Evolutionary conservation across 148 eudicot species (phyloP).

Genomic region (Cornus kousa): DNA sequence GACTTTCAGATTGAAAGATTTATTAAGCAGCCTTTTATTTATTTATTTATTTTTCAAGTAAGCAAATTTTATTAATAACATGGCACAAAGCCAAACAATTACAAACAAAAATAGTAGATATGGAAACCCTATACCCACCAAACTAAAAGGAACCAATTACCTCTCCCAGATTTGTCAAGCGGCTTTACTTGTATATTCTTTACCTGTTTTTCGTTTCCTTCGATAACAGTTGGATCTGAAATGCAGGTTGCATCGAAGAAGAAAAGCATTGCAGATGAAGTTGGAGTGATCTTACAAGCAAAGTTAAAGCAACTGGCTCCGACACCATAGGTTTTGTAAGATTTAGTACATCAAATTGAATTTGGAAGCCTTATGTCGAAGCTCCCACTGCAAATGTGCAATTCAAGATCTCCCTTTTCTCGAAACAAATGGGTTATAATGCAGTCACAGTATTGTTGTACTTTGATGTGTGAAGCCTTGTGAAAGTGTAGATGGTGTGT

Average conservation of each 20-base stretch:
- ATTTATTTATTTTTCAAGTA: too few relatives aligned
- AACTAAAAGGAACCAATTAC: too few relatives aligned
- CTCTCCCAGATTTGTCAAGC: background rate
- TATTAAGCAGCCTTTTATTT: background rate
- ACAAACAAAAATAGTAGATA: too few relatives aligned
- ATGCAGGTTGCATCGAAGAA: conserved; percentile 81
- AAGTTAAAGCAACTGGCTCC: conserved; percentile 73
- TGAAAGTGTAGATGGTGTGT: background rate
- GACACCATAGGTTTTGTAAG: conserved; percentile 27
- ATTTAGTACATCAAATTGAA: background rate
- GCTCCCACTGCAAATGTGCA: background rate
- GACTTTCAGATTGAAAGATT: background rate
- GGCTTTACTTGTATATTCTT: background rate
- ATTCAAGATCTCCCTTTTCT: background rate
- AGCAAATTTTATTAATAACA: too few relatives aligned
- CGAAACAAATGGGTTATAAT: background rate
- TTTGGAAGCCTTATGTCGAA: background rate
- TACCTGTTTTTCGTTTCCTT: background rate
- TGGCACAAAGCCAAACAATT: too few relatives aligned
- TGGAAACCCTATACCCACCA: too few relatives aligned
- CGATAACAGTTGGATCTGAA: background rate
- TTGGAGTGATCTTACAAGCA: conserved; percentile 70
- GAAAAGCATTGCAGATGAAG: conserved; percentile 81
- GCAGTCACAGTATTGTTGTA: background rate
- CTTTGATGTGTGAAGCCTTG: background rate